phyloP scores from a whole-genome alignment of 306 rosid species.

The Astragalus membranaceus region DNA sequence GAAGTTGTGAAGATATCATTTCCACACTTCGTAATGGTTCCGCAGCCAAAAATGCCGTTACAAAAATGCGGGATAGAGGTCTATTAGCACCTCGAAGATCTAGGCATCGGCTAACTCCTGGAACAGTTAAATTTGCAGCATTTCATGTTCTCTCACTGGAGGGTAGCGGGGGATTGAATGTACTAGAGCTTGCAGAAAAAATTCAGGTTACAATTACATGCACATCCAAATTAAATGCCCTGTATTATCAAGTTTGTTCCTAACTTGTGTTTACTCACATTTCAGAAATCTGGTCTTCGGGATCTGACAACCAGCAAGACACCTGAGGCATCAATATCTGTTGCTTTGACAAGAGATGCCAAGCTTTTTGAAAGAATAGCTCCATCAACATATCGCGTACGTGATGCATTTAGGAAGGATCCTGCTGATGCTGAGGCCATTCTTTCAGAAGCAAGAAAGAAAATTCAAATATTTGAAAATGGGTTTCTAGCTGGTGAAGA shows the following conservation, averaged over 20 bases:
- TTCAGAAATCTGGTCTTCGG: slow-evolving; percentile 94
- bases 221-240: neutral
- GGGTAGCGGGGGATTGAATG: slow-evolving; percentile 78
- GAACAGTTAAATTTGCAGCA: slow-evolving; percentile 97
- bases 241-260: slow-evolving; percentile 6
- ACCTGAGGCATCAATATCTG: slow-evolving; percentile 98
- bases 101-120: slow-evolving; percentile 96
- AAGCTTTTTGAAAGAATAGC: slow-evolving; percentile 98
- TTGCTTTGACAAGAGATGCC: slow-evolving; percentile 95
- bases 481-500: slow-evolving; percentile 88
- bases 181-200: slow-evolving; percentile 95
- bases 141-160: slow-evolving; percentile 95
- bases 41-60: slow-evolving; percentile 84
- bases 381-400: slow-evolving; percentile 93
- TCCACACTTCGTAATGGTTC: slow-evolving; percentile 91
- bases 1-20: slow-evolving; percentile 63
- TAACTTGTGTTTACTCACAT: neutral
- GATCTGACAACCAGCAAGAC: slow-evolving; percentile 97
- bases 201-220: slow-evolving; percentile 76
- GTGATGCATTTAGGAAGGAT: slow-evolving; percentile 84
- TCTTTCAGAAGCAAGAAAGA: slow-evolving; percentile 88
- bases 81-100: slow-evolving; percentile 81
- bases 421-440: slow-evolving; percentile 86
- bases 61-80: slow-evolving; percentile 90
- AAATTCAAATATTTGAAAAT: slow-evolving; percentile 86